Percentiles rank a stretch among this genome's conserved stretches.
These are phyloP conservation scores for Cyphellophora attinorum DNA, from an alignment of 2,329 filamentous ascomycete genomes.

Conservation along the genomic window DNA sequence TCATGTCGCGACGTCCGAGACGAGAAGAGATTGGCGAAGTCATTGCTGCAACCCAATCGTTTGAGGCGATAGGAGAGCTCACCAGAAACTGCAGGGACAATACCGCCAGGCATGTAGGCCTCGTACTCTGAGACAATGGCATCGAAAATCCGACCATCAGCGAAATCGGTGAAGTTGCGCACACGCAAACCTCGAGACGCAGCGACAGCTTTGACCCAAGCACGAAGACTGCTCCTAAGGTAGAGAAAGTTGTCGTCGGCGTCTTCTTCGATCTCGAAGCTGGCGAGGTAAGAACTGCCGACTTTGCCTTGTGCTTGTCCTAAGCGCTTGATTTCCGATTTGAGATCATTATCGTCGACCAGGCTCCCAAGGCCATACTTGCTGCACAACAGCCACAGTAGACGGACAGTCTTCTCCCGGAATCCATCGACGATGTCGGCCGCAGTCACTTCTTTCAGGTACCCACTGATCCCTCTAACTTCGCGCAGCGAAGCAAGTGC, in stretches of 20 bases:
- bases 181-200: conserved; percentile 36
- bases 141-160: conserved; percentile 43
- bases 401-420: conserved; percentile 52
- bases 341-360: conserved; percentile 46
- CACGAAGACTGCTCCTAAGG: conserved; percentile 37
- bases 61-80: conserved; percentile 10
- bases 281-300: conserved; percentile 4
- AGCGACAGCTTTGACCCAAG: conserved; percentile 47
- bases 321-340: conserved; percentile 41
- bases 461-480: conserved; percentile 29
- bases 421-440: conserved; percentile 56
- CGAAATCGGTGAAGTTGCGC: conserved; percentile 48
- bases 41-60: conserved; percentile 15
- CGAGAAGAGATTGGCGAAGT: conserved; percentile 16
- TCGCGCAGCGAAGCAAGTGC: conserved; percentile 44
- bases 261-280: conserved; percentile 14
- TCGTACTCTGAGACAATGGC: conserved; percentile 50
- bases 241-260: conserved; percentile 16
- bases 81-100: background rate
- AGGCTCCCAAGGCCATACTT: conserved; percentile 45
- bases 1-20: background rate
- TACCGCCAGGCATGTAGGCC: conserved; percentile 18
- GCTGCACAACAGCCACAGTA: conserved; percentile 52
- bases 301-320: conserved; percentile 18
- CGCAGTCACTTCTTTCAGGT: conserved; percentile 37